Evolutionary conservation across 1,284 basidiomycete species (phyloP), one percentile per base, ranked within the genome.

Genomic region (Naganishia liquefaciens): DNA sequence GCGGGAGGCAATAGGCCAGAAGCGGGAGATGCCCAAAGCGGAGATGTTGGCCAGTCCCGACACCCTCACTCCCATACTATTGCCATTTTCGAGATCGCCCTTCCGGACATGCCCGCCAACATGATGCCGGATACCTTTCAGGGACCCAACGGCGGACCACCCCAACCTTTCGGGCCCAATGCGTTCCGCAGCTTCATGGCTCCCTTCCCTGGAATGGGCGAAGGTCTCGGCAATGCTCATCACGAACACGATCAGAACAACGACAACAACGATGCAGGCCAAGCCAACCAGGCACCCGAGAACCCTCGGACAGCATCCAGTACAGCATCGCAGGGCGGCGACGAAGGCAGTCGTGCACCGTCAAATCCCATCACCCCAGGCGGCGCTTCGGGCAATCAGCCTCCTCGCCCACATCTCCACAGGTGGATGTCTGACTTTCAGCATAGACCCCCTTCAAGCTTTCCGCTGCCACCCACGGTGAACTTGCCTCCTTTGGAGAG

Each of bases 61-160:
- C 33, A 37, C 33, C 33, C 33, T 37, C 43, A 47, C 5, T 37
- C 57, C 15, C 46, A 49, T 23, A 60, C 57, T 4, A 60, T 60
- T 23, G 57, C 57, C 11, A 60, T 60, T 21, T 60, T 60, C 33
- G 57, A 60, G 40, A 60, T 60, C 37, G 46, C 57, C 21, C 25
- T 60, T 13, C 57, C 57, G 15, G 46, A 60, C n/a, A 50, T 60
- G 46, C 46, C 46, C 21, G 46, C 46, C 13, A 33, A 60, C 28
- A 60, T 60, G 57, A 39, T 60, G 57, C 57, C 57, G 13, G 46
- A 60, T n/a, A 25, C 57, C 5, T 60, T 60, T 25, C 57, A 60
- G 28, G 57, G 57, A 15, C 9, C 39, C 15, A 49, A 60, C 17
- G 46, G 49, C 25, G 40, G 30, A 19, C 30, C 33, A n/a, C 21